These are phyloP conservation scores for Glomus cerebriforme DNA, from an alignment of 192 early-diverging fungal species.

Conservation along the genomic window DNA sequence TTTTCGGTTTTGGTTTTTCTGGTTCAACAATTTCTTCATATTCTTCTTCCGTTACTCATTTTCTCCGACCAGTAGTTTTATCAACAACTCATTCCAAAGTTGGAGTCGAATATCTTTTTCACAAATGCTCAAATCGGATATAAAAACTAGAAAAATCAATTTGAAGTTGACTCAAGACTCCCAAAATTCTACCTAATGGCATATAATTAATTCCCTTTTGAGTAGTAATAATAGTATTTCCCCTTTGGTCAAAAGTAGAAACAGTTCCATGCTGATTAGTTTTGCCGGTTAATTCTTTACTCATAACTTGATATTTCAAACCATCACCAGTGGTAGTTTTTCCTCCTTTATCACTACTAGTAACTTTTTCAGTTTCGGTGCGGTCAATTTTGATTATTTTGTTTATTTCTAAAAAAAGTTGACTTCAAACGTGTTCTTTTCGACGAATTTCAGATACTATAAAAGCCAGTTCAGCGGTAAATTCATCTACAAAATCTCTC, in stretches of 20 bases:
- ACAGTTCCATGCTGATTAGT: background rate
- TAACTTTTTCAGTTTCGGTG: slow-evolving; percentile 7
- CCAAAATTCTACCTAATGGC: slow-evolving; percentile 15
- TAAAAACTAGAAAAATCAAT: slow-evolving; percentile 21
- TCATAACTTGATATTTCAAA: slow-evolving; percentile 7
- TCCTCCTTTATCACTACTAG: slow-evolving; percentile 18
- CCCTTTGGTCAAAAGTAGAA: slow-evolving; percentile 25
- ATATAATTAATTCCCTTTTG: slow-evolving; percentile 18
- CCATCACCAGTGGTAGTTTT: slow-evolving; percentile 8
- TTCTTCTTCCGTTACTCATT: slow-evolving; percentile 24
- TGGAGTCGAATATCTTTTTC: slow-evolving; percentile 3
- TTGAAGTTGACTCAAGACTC: background rate
- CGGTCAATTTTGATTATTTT: background rate
- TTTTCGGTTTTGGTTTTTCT: slow-evolving; percentile 2
- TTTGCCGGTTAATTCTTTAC: slow-evolving; percentile 15
- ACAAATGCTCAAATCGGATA: slow-evolving; percentile 13
- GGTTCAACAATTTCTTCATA: slow-evolving; percentile 23
- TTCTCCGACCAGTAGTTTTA: slow-evolving; percentile 18
- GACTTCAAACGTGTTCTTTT: slow-evolving; percentile 21
- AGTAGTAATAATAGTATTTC: background rate
- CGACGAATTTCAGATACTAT: slow-evolving; percentile 12
- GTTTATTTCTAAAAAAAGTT: slow-evolving; percentile 15
- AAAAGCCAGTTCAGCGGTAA: background rate
- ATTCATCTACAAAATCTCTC: slow-evolving; percentile 25
- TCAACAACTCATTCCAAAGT: slow-evolving; percentile 16